Base-by-base conservation (phyloP, 192 early-diverging fungal species). In the Coemansia sp. region DNA sequence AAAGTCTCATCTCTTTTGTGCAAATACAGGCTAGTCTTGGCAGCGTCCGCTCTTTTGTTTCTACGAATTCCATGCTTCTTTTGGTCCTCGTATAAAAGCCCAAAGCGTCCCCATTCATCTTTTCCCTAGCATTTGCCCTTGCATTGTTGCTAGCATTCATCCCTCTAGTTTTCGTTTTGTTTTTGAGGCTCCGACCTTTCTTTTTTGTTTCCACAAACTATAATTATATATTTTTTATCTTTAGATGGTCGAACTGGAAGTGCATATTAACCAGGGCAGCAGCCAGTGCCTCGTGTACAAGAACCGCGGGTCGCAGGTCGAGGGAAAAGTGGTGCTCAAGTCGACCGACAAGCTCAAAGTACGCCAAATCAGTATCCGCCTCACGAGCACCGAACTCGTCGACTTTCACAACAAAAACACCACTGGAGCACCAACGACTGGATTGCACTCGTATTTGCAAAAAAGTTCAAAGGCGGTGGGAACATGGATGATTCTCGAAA, bases 341-440 rank as follows among this genome's bases (percentile, higher is more conserved):
- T 70, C 71, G 19, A 61, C 52, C 18, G 69, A 73, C 66, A 65
- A 53, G 53, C 67, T 70, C 5, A 73, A 79, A 39, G 59, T 79
- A 14, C 66, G 71, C 0, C 71, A 79, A 29, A 61, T 73, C 9
- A 65, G 45, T 19, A 60, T 79, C 23, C 76, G 76, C 1, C 71
- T 79, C 1, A 19, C 69, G 0, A 52, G 60, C 51, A 72, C 70
- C 4, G 76, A 79, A 54, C 64, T 79, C 0, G 71, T 79, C 0
- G 76, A 79, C 37, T 61, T 79, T 49, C 59, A 62, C 10, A 22
- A 20, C 63, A 57, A 66, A 47, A 6, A 22, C 22, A 22, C 19
- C 57, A 24, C 20, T 39, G 38, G 38, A 57, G 60, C 51, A 41
- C 57, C 35, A 19, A 11, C 38, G 2, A 8, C 7, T 19, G 59